A percentile compares a stretch with the other conserved stretches of the same genome.
Evolutionary conservation across 129 eudicot genomes (phyloP).

Genomic region (Gnaphalium uliginosum): DNA sequence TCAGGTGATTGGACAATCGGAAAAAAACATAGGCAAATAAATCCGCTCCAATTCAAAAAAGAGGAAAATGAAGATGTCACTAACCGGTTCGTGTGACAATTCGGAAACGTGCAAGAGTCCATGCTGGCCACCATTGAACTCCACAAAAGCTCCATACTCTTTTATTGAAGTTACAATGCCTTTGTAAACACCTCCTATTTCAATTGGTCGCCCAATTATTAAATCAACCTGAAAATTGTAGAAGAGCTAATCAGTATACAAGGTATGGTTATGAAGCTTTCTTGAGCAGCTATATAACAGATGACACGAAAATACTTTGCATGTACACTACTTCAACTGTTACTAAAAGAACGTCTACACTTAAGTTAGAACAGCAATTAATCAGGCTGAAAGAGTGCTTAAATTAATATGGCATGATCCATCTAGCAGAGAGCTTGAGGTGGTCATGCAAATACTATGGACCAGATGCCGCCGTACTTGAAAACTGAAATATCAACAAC

Average conservation of each 20-base stretch:
- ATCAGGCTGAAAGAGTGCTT: neutral
- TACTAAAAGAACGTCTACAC: neutral
- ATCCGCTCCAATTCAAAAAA: neutral
- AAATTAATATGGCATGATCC: neutral
- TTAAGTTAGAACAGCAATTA: neutral
- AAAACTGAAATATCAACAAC: neutral
- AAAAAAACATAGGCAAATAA: neutral
- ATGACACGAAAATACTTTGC: neutral
- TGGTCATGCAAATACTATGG: neutral
- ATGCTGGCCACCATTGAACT: slow-evolving; percentile 97
- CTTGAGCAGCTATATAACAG: neutral
- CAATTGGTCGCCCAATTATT: slow-evolving; percentile 90
- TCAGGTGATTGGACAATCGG: neutral
- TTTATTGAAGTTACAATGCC: slow-evolving; percentile 72
- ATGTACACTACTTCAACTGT: neutral
- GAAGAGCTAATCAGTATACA: slow-evolving; percentile 12
- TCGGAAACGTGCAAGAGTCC: slow-evolving; percentile 96
- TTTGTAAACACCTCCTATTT: slow-evolving; percentile 82
- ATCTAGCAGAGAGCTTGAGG: neutral
- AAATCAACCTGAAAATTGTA: slow-evolving; percentile 59
- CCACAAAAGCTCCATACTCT: slow-evolving; percentile 98
- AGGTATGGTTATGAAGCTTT: neutral
- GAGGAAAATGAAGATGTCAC: slow-evolving; percentile 20
- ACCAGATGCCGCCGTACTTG: neutral
- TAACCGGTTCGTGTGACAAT: slow-evolving; percentile 86